Percentiles rank a stretch among this genome's conserved stretches.
Conservation (phyloP, 2,329 filamentous ascomycete genomes). For the Didymella sp. region DNA sequence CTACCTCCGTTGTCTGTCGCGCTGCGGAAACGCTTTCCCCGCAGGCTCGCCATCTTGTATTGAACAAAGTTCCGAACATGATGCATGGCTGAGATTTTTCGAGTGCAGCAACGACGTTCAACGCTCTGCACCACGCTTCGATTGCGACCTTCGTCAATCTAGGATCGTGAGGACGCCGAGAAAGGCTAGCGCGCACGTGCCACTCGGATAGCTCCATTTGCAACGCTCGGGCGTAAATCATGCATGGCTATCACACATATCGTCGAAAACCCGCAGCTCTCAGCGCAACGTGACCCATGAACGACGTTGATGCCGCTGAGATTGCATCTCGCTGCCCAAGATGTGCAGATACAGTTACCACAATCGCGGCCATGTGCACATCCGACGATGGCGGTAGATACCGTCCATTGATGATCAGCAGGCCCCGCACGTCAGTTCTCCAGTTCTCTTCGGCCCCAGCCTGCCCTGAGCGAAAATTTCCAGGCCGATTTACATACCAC, state of each 20-base stretch:
- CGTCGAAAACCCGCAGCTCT: constrained; percentile 17
- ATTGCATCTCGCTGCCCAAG: constrained; percentile 6
- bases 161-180: constrained; percentile 11
- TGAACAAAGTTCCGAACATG: constrained; percentile 1
- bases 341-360: neutral
- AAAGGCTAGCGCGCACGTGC: constrained; percentile 25
- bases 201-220: neutral
- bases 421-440: constrained; percentile 11
- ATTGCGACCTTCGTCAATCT: constrained; percentile 9
- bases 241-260: constrained; percentile 33
- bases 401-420: constrained; percentile 11
- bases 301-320: constrained; percentile 7
- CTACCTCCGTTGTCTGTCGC: constrained; percentile 17
- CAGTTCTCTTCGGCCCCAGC: neutral
- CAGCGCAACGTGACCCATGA: constrained; percentile 15
- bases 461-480: constrained; percentile 6
- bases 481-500: constrained; percentile 2
- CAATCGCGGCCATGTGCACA: constrained; percentile 1
- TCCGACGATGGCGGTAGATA: constrained; percentile 6
- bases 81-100: constrained; percentile 1
- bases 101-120: neutral
- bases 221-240: constrained; percentile 26
- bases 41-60: constrained; percentile 12
- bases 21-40: constrained; percentile 19
- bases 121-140: neutral